Base-by-base conservation (phyloP, 805 yeast species). In the Yueomyces sp. region DNA sequence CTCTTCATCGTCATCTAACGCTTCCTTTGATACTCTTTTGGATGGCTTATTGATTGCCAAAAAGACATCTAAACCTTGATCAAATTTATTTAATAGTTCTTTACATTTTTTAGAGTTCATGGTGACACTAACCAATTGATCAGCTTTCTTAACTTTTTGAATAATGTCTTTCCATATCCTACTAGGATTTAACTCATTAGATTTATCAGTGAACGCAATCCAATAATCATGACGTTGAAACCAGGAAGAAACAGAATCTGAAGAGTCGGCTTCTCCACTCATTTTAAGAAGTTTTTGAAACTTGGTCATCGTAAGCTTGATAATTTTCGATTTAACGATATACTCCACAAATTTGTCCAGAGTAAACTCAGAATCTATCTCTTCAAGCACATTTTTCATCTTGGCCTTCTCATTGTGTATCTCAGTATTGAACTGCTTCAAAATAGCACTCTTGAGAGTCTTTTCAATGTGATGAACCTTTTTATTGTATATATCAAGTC, bases 61-160 rank as follows among this genome's bases (percentile, higher is more conserved):
- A 19, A 67, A 54, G 9, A 64, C 55, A 48, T 64, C 65, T 54
- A 67, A 59, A 45, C 67, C 64, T 38, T 59, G 53, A 36, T 65
- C 68, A 41, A 69, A 66, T 27, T 61, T 56, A 3, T 65, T 61
- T 42, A 73, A 56, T 29, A 70, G 57, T 26, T 74, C 73, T 49
- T 76, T 67, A n/a, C 70, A 65, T 38, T 71, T 65, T 36, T 67
- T 68, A 48, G 72, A 57, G 43, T 67, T 66, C 43, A 78, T 59
- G 40, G 68, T 52, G 44, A 66, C 68, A 53, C 79, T 76, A 36
- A 53, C 42, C 8, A 59, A 41, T 37, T 54, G 54, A 27, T 52
- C 56, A 8, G 54, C 56, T 12, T 51, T 50, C 5, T 52, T 52
- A 28, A 47, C 50, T 32, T 52, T 52, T 40, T 51, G 36, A 2